A percentile compares a stretch with the other conserved stretches of the same genome.
phyloP scores from a whole-genome alignment of 2,329 filamentous ascomycete species.

The Grosmannia penicillata region DNA sequence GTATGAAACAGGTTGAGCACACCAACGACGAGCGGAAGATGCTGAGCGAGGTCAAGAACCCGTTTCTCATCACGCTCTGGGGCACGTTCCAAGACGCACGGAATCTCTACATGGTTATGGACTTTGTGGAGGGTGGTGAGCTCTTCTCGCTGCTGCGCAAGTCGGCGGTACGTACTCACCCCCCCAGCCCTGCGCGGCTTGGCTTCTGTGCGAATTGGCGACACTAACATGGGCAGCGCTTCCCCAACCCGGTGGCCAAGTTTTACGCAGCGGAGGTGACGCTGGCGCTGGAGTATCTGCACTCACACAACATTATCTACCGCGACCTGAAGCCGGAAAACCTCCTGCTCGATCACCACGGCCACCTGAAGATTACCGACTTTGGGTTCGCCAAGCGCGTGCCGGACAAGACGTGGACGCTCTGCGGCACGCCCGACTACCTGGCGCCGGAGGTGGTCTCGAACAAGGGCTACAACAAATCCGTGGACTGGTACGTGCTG shows the following conservation, averaged over 20 bases:
- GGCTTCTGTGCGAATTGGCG: neutral
- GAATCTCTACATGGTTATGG: slow-evolving; percentile 99
- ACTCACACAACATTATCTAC: slow-evolving; percentile 93
- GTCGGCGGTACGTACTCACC: slow-evolving; percentile 57
- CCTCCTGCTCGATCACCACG: slow-evolving; percentile 77
- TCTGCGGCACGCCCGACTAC: slow-evolving; percentile 96
- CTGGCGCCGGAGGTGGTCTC: slow-evolving; percentile 96
- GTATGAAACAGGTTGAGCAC: slow-evolving; percentile 99
- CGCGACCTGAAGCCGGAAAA: slow-evolving; percentile 95
- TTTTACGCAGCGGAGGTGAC: slow-evolving; percentile 98
- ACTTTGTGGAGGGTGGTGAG: slow-evolving; percentile 97
- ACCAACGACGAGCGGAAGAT: slow-evolving; percentile 96
- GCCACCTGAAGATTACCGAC: slow-evolving; percentile 92
- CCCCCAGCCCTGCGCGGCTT: neutral
- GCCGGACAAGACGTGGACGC: slow-evolving; percentile 96
- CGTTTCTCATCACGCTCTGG: slow-evolving; percentile 95
- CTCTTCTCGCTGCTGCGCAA: slow-evolving; percentile 90
- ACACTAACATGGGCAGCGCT: slow-evolving; percentile 47
- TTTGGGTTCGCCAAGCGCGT: slow-evolving; percentile 98
- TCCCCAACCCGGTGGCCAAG: slow-evolving; percentile 96
- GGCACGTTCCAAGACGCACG: slow-evolving; percentile 92
- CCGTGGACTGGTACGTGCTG: slow-evolving; percentile 69
- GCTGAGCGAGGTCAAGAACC: slow-evolving; percentile 93
- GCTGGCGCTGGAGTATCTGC: slow-evolving; percentile 85
- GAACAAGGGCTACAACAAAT: slow-evolving; percentile 99